These are phyloP conservation scores for Delonix regia DNA, from an alignment of 306 rosid species.

Conservation along the genomic window DNA sequence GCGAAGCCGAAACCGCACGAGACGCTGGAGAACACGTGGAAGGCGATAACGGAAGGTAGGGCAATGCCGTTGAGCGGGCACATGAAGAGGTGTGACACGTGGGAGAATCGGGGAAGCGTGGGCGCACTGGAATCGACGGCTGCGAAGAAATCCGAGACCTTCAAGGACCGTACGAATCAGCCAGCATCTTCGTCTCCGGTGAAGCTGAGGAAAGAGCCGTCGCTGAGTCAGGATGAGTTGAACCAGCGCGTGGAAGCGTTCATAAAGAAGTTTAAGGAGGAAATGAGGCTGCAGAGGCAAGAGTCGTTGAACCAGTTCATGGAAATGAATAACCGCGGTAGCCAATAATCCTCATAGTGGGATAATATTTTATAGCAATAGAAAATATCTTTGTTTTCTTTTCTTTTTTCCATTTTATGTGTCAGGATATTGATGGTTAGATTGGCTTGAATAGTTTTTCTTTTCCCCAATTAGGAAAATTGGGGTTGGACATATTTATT, in stretches of 20 bases:
- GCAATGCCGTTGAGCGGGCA: constrained; percentile 69
- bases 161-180: constrained; percentile 47
- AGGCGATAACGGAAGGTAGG: constrained; percentile 78
- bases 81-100: constrained; percentile 66
- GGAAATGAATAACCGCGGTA: constrained; percentile 57
- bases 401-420: background rate
- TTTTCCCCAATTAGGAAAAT: background rate
- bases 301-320: constrained; percentile 60
- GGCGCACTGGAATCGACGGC: constrained; percentile 24
- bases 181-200: background rate
- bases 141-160: constrained; percentile 53
- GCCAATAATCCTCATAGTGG: background rate
- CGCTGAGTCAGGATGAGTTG: constrained; percentile 90
- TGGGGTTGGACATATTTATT: background rate
- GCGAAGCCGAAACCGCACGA: constrained; percentile 62
- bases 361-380: background rate
- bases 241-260: constrained; percentile 84
- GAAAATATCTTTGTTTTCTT: background rate
- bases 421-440: no score
- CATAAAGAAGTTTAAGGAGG: constrained; percentile 69
- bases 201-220: constrained; percentile 72
- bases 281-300: constrained; percentile 82
- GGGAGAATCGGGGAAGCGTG: constrained; percentile 46
- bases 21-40: constrained; percentile 92
- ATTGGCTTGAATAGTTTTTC: no score